These are phyloP conservation scores for Didymella glomerata DNA, from an alignment of 2,329 filamentous ascomycete species.

Conservation along the genomic window DNA sequence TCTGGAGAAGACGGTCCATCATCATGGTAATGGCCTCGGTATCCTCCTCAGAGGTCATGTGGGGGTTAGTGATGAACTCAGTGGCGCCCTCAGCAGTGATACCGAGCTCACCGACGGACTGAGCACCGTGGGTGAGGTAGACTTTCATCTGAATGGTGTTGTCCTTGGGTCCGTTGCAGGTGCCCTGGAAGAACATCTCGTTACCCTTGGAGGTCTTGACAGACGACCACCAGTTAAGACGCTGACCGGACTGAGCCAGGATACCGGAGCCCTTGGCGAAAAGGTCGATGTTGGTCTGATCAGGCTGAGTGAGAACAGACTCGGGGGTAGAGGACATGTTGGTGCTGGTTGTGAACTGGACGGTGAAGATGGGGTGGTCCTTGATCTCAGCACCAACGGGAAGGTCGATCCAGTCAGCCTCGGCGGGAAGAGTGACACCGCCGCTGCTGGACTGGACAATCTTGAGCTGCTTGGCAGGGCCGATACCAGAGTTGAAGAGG, in stretches of 20 bases:
- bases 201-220: constrained; percentile 54
- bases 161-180: constrained; percentile 53
- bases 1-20: constrained; percentile 55
- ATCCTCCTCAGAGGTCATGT: constrained; percentile 59
- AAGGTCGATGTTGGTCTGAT: constrained; percentile 41
- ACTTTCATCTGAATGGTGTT: constrained; percentile 50
- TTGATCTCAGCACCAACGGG: constrained; percentile 58
- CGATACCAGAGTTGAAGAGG: constrained; percentile 73
- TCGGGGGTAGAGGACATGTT: constrained; percentile 32
- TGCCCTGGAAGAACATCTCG: constrained; percentile 55
- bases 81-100: constrained; percentile 51
- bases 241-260: constrained; percentile 58
- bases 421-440: constrained; percentile 53
- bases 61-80: constrained; percentile 59
- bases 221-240: constrained; percentile 59
- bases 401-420: constrained; percentile 59
- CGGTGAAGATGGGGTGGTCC: constrained; percentile 49
- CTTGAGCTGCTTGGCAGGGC: constrained; percentile 61
- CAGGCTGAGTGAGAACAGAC: constrained; percentile 38
- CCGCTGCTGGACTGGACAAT: constrained; percentile 54
- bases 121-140: constrained; percentile 70
- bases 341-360: constrained; percentile 43
- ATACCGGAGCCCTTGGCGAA: constrained; percentile 52
- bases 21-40: constrained; percentile 55
- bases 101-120: constrained; percentile 66